A percentile compares a stretch with the other conserved stretches of the same genome.
phyloP scores from a whole-genome alignment of 148 eudicot genomes.

The Agrostemma githago region DNA sequence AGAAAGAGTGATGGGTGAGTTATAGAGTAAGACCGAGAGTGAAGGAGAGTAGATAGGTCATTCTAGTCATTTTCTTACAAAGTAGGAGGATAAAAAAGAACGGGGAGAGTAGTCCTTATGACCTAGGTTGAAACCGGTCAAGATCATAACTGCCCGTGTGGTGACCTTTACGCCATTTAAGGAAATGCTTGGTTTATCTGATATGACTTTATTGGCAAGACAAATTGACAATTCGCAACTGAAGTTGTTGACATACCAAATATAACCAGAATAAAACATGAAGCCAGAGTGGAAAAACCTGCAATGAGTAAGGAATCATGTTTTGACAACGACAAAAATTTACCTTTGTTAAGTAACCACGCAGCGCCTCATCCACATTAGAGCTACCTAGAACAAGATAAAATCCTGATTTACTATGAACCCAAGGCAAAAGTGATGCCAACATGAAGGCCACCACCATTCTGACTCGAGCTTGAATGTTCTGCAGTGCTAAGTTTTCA shows the following conservation, averaged over 20 bases:
- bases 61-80: too few species aligned
- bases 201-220: background rate
- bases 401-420: slow-evolving; percentile 83
- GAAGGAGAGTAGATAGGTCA: too few species aligned
- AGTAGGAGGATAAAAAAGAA: too few species aligned
- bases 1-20: too few species aligned
- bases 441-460: slow-evolving; percentile 97
- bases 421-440: slow-evolving; percentile 98
- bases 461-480: slow-evolving; percentile 95
- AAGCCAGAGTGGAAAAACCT: background rate
- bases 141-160: background rate
- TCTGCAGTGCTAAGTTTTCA: slow-evolving; percentile 89
- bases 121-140: background rate
- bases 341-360: slow-evolving; percentile 97
- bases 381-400: slow-evolving; percentile 94
- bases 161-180: background rate
- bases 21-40: too few species aligned
- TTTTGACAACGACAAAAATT: background rate
- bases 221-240: background rate
- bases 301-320: background rate
- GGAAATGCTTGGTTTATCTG: background rate
- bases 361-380: slow-evolving; percentile 94
- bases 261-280: background rate
- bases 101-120: background rate
- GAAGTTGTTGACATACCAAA: background rate